Evolutionary conservation across 108 stramenopile species (phyloP).

Genomic region (Nannochloropsis granulata): DNA sequence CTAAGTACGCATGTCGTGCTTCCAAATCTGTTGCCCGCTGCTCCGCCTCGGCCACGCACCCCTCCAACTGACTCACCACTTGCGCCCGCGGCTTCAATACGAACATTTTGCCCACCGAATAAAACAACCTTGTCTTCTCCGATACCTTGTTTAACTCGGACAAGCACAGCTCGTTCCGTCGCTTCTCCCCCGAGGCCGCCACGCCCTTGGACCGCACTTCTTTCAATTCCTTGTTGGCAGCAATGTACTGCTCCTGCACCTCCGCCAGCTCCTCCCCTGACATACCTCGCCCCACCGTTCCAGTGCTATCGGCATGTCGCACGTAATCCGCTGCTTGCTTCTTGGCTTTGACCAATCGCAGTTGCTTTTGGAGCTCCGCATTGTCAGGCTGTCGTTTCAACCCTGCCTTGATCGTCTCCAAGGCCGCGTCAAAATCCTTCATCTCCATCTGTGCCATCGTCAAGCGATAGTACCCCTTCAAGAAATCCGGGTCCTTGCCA

Average conservation of each 20-base stretch:
- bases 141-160: conserved; percentile 45
- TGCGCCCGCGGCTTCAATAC: neutral
- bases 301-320: neutral
- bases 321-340: neutral
- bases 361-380: conserved; percentile 53
- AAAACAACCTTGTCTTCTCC: conserved; percentile 45
- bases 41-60: neutral
- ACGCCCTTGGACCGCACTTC: conserved; percentile 47
- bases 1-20: neutral
- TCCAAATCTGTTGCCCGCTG: neutral
- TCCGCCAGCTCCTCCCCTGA: conserved; percentile 53
- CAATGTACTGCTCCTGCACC: conserved; percentile 48
- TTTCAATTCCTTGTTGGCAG: conserved; percentile 55
- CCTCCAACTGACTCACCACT: neutral
- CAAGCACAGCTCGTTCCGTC: conserved; percentile 49
- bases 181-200: conserved; percentile 44
- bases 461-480: conserved; percentile 80
- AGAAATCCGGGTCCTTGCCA: conserved; percentile 57
- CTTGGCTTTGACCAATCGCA: conserved; percentile 42
- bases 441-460: conserved; percentile 61
- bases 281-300: conserved; percentile 4
- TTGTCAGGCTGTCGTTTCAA: conserved; percentile 58
- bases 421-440: conserved; percentile 53
- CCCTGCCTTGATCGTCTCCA: conserved; percentile 58
- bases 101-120: conserved; percentile 50